Conservation (phyloP, 1,139 yeast species). For the Pichia sp. region DNA sequence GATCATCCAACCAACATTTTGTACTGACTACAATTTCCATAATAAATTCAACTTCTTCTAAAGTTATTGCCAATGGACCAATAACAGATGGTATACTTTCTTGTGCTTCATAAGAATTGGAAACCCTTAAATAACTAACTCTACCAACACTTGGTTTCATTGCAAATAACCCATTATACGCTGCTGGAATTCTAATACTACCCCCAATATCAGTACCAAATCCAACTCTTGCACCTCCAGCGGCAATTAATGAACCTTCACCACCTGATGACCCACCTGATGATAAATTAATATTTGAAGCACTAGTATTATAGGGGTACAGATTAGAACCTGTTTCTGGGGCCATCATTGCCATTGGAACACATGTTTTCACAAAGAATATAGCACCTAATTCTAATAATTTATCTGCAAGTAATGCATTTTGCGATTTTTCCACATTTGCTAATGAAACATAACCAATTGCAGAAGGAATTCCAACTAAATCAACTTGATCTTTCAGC, state of each 20-base stretch:
- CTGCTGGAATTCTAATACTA: slow-evolving; percentile 52
- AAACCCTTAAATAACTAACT: slow-evolving; percentile 44
- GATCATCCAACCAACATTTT: slow-evolving; percentile 53
- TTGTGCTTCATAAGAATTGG: slow-evolving; percentile 54
- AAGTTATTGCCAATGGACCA: slow-evolving; percentile 52
- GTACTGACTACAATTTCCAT: slow-evolving; percentile 47
- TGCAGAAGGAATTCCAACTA: slow-evolving; percentile 39
- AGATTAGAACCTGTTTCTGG: slow-evolving; percentile 43
- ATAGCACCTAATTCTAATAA: slow-evolving; percentile 25
- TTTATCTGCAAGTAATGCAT: slow-evolving; percentile 20
- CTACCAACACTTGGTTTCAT: slow-evolving; percentile 45
- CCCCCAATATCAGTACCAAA: slow-evolving; percentile 66
- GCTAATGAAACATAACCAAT: slow-evolving; percentile 37
- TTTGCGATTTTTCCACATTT: slow-evolving; percentile 29
- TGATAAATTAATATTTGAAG: slow-evolving; percentile 39
- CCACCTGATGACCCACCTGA: slow-evolving; percentile 62
- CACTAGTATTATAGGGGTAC: slow-evolving; percentile 45
- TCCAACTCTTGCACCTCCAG: slow-evolving; percentile 45
- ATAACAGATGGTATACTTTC: slow-evolving; percentile 49
- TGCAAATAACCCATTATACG: slow-evolving; percentile 49
- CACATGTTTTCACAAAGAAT: slow-evolving; percentile 50
- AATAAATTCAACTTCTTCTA: slow-evolving; percentile 61
- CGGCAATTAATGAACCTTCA: slow-evolving; percentile 51
- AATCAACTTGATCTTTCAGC: slow-evolving; percentile 43
- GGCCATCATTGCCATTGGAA: slow-evolving; percentile 54